Conservation (phyloP, 1,139 yeast genomes). For the Hanseniaspora sp. region DNA sequence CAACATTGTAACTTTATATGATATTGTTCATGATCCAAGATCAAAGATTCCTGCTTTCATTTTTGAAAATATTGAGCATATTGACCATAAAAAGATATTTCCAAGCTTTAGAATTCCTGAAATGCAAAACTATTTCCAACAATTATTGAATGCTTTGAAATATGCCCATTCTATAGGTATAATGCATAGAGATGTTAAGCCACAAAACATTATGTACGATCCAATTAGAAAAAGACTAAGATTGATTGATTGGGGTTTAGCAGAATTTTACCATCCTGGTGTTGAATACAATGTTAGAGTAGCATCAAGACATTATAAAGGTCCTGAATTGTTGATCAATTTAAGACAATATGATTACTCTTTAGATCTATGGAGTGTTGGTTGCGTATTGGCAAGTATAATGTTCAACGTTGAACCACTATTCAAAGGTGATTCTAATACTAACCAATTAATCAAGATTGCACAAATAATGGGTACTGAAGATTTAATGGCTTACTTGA, state of each 20-base stretch:
- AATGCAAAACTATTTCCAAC: slow-evolving; percentile 59
- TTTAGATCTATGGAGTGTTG: slow-evolving; percentile 71
- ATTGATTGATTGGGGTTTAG: slow-evolving; percentile 75
- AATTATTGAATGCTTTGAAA: slow-evolving; percentile 59
- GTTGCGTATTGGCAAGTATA: slow-evolving; percentile 70
- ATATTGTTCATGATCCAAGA: slow-evolving; percentile 65
- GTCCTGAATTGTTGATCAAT: slow-evolving; percentile 66
- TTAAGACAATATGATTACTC: slow-evolving; percentile 69
- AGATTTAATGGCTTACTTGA: slow-evolving; percentile 47
- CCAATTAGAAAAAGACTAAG: slow-evolving; percentile 51
- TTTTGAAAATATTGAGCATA: slow-evolving; percentile 59
- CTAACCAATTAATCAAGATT: slow-evolving; percentile 69
- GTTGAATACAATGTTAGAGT: slow-evolving; percentile 72
- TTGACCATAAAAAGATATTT: slow-evolving; percentile 60
- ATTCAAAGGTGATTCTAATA: slow-evolving; percentile 67
- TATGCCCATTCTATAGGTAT: slow-evolving; percentile 75
- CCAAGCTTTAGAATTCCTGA: slow-evolving; percentile 54
- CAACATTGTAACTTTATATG: slow-evolving; percentile 54
- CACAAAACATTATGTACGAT: slow-evolving; percentile 77
- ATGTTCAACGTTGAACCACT: slow-evolving; percentile 68
- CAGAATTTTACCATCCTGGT: slow-evolving; percentile 70
- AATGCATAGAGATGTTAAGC: slow-evolving; percentile 75
- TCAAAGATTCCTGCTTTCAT: slow-evolving; percentile 65
- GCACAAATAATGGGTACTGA: slow-evolving; percentile 69
- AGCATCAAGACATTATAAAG: slow-evolving; percentile 71